Percentiles rank a stretch among this genome's conserved stretches.
phyloP scores from a whole-genome alignment of 345 rosid genomes.

The Citrus reticulata region DNA sequence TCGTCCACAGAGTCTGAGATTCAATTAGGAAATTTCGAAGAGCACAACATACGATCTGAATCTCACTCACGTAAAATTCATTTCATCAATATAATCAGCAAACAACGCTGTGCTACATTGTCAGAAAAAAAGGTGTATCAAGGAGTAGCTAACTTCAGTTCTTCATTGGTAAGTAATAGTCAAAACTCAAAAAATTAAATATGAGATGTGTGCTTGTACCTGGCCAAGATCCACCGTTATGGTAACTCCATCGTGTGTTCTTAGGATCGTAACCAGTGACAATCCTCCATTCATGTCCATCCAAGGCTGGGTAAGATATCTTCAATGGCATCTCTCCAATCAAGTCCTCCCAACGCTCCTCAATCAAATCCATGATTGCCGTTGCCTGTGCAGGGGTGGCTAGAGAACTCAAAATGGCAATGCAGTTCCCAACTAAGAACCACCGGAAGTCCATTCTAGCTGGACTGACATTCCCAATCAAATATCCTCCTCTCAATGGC shows the following conservation, averaged over 20 bases:
- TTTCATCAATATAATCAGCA: background rate
- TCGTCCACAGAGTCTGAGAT: background rate
- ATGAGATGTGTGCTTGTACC: conserved; percentile 17
- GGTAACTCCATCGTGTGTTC: conserved; percentile 57
- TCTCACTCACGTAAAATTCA: background rate
- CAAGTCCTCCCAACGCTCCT: conserved; percentile 50
- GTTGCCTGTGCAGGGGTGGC: conserved; percentile 36
- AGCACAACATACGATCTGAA: background rate
- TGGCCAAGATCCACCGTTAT: conserved; percentile 62
- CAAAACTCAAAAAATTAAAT: background rate
- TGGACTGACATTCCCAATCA: conserved; percentile 46
- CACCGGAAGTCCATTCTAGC: conserved; percentile 52
- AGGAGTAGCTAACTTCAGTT: no score
- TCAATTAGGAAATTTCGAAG: background rate
- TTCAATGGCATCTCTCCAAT: conserved; percentile 60
- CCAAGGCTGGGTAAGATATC: conserved; percentile 45
- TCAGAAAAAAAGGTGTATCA: background rate
- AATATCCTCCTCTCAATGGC: conserved; percentile 46
- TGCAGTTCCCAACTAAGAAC: conserved; percentile 43
- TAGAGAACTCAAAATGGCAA: conserved; percentile 42
- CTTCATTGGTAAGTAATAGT: background rate
- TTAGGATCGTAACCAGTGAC: conserved; percentile 56
- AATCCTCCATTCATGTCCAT: conserved; percentile 53
- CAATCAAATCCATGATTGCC: conserved; percentile 44
- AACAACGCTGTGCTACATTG: background rate